Conservation (phyloP, 1,284 basidiomycete genomes). For the Papiliotrema flavescens region DNA sequence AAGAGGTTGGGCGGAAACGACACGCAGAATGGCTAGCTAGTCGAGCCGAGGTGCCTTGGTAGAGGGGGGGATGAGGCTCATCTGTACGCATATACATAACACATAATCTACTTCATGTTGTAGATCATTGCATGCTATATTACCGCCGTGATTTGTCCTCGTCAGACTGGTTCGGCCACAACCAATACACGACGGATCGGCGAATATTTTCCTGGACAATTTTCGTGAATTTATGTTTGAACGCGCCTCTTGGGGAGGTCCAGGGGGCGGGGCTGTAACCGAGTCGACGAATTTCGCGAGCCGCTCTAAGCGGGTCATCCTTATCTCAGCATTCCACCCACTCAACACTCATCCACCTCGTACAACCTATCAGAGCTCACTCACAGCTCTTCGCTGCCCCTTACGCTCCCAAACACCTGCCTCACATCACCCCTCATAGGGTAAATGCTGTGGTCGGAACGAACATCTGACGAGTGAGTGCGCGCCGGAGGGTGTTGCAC, state of each 20-base stretch:
- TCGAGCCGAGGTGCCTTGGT: background rate
- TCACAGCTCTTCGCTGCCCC: background rate
- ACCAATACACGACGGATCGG: too few relatives aligned
- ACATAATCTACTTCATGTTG: too few relatives aligned
- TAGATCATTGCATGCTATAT: too few relatives aligned
- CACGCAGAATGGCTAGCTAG: conserved; percentile 36
- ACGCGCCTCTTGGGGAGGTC: background rate
- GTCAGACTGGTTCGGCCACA: too few relatives aligned
- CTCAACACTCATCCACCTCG: background rate
- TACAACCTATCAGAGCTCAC: too few relatives aligned
- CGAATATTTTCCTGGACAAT: background rate
- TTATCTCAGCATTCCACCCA: background rate
- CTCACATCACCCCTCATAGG: background rate
- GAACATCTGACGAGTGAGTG: conserved; percentile 49
- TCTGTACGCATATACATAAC: too few relatives aligned
- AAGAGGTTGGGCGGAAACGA: conserved; percentile 36
- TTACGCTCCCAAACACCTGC: background rate
- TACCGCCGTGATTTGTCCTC: too few relatives aligned
- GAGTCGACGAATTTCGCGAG: background rate
- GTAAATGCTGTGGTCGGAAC: conserved; percentile 36
- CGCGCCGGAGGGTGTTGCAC: background rate
- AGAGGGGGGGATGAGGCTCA: background rate
- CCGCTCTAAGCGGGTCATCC: background rate
- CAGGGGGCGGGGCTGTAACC: too few relatives aligned
- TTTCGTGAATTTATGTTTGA: background rate